Evolutionary conservation across 169 alveolate species (phyloP), one percentile per base, ranked within the genome.

Genomic region (Blepharisma undulans): DNA sequence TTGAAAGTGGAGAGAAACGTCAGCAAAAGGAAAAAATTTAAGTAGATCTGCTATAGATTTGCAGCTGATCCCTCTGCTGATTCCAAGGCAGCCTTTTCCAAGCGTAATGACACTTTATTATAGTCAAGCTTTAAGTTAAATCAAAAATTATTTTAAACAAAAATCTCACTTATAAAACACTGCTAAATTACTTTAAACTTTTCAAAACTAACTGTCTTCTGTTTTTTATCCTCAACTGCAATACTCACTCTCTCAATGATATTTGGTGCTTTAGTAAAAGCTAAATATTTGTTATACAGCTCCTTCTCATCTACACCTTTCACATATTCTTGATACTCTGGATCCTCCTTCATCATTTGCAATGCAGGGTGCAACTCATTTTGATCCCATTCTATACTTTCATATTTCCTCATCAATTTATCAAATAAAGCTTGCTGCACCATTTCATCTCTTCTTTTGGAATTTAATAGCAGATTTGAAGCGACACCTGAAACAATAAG

Each of bases 1-100:
- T 32, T 86, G 91, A 85, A 86, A 27, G 22, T 86, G 91, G 84
- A 86, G 80, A 74, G 80, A 22, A 22, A 74, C 80, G 0, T 48
- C 66, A 48, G 80, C 33, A 22, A 22, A 22, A 74, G 80, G 33
- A 74, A 74, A 74, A 5, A 74, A 74, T 29, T 29, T 29, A 25
- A 29, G 80, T 5, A 74, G 80, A 5, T 22, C 29, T 29, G 80
- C 29, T 4, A 29, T 74, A 29, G 80, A 74, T 29, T 29, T 74
- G 30, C 29, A 74, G 80, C 33, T 74, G 33, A 29, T 74, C 18
- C 80, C 80, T 74, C 7, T 25, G 80, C 33, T 74, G 10, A 25
- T 74, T 18, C 80, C 80, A 22, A 74, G 18, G 18, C 80, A 22
- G 10, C 80, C 80, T 22, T 22, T 22, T 4, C 7, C 33, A 25